These are phyloP conservation scores for Magnusiomyces sp. DNA, from an alignment of 1,139 yeast genomes.

Conservation along the genomic window DNA sequence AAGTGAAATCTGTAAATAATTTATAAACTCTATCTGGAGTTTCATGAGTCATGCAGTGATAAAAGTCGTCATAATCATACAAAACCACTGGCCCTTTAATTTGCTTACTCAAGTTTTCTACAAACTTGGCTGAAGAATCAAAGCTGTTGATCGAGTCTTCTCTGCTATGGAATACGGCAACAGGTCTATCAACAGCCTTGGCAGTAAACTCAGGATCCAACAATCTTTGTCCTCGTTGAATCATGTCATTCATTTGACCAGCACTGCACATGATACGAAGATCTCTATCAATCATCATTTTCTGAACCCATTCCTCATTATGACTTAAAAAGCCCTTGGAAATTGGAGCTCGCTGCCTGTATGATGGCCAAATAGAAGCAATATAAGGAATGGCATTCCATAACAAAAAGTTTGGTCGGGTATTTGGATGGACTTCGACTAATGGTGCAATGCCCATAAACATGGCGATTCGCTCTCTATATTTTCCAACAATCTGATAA, in stretches of 20 bases:
- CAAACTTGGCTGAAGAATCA: slow-evolving; percentile 44
- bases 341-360: not conserved
- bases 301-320: not conserved
- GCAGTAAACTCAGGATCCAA: slow-evolving; percentile 37
- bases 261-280: slow-evolving; percentile 40
- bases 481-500: slow-evolving; percentile 63
- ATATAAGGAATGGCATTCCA: slow-evolving; percentile 24
- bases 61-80: slow-evolving; percentile 18
- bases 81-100: no score
- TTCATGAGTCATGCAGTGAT: slow-evolving; percentile 3
- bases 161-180: slow-evolving; percentile 48
- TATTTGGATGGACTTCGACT: slow-evolving; percentile 35
- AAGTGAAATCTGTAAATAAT: not conserved
- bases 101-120: no score
- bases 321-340: not conserved
- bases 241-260: slow-evolving; percentile 52
- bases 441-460: slow-evolving; percentile 62
- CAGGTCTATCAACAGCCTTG: slow-evolving; percentile 38
- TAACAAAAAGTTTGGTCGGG: slow-evolving; percentile 49
- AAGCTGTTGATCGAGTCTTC: slow-evolving; percentile 48
- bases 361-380: not conserved
- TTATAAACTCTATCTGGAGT: not conserved
- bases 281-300: slow-evolving; percentile 16
- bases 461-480: slow-evolving; percentile 45
- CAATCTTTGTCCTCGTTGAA: slow-evolving; percentile 51